Percentiles rank a stretch among this genome's conserved stretches.
These are phyloP conservation scores for Leccinum uliginosum DNA, from an alignment of 768 basidiomycete species.

Conservation along the genomic window DNA sequence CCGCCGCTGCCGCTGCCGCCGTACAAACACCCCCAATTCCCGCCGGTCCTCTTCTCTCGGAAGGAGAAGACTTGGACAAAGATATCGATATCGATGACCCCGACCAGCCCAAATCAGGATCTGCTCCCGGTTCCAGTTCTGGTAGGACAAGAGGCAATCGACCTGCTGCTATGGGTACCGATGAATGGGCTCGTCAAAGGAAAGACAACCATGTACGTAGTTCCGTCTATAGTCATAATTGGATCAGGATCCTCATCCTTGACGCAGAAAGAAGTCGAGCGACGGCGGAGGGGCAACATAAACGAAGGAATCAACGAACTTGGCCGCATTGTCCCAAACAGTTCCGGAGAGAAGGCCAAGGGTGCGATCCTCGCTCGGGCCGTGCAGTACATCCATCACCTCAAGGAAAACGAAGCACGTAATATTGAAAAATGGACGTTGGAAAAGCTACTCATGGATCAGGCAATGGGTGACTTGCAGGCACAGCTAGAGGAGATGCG, in stretches of 20 bases:
- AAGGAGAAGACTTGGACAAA: constrained; percentile 19
- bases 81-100: constrained; percentile 30
- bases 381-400: constrained; percentile 86
- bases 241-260: background rate
- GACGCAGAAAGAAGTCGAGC: constrained; percentile 93
- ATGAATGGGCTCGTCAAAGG: constrained; percentile 75
- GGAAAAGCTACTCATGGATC: constrained; percentile 89
- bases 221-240: background rate
- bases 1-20: constrained; percentile 40
- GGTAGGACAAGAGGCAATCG: constrained; percentile 50
- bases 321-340: constrained; percentile 82
- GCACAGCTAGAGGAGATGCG: constrained; percentile 79
- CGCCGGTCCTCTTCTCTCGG: constrained; percentile 14
- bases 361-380: constrained; percentile 85
- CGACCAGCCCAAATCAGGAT: constrained; percentile 22
- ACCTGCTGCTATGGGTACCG: constrained; percentile 60
- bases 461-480: constrained; percentile 85
- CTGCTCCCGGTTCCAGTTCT: constrained; percentile 26
- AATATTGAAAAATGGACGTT: constrained; percentile 94
- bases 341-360: constrained; percentile 84
- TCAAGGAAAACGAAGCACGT: constrained; percentile 86
- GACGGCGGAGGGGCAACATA: constrained; percentile 90
- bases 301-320: constrained; percentile 95
- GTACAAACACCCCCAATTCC: constrained; percentile 36
- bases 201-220: constrained; percentile 76